These are phyloP conservation scores for Stemphylium vesicarium DNA, from an alignment of 2,329 filamentous ascomycete species.

Conservation along the genomic window DNA sequence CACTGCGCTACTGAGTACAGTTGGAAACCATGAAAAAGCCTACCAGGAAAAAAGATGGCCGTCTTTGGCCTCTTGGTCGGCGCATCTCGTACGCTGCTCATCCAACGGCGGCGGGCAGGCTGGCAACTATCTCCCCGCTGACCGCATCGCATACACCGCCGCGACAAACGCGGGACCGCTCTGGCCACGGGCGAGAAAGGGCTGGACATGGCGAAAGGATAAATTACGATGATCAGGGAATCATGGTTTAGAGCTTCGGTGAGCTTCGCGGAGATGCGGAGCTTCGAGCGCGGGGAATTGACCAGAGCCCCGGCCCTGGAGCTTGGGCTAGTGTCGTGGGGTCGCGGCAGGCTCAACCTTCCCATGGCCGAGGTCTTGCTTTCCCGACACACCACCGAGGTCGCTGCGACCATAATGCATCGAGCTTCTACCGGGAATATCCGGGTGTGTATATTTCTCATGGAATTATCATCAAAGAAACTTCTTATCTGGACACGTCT, in stretches of 20 bases:
- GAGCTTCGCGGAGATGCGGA: slow-evolving; percentile 16
- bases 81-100: slow-evolving; percentile 35
- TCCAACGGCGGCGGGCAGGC: slow-evolving; percentile 30
- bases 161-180: slow-evolving; percentile 18
- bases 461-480: too few relatives aligned
- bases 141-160: slow-evolving; percentile 28
- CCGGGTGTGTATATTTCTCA: too few relatives aligned
- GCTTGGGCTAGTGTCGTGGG: slow-evolving; percentile 9
- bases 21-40: neutral
- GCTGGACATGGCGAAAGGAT: slow-evolving; percentile 25
- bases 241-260: slow-evolving; percentile 12
- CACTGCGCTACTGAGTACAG: neutral
- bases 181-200: slow-evolving; percentile 17
- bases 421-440: too few relatives aligned
- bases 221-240: neutral
- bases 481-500: neutral
- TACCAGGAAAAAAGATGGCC: slow-evolving; percentile 50
- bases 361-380: slow-evolving; percentile 14
- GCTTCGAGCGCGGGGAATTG: slow-evolving; percentile 10
- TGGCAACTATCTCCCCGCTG: slow-evolving; percentile 12
- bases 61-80: slow-evolving; percentile 43
- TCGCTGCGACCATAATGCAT: neutral
- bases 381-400: neutral
- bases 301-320: neutral
- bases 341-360: neutral